Base-by-base conservation (phyloP, 345 rosid genomes). In the Salix viminalis region DNA sequence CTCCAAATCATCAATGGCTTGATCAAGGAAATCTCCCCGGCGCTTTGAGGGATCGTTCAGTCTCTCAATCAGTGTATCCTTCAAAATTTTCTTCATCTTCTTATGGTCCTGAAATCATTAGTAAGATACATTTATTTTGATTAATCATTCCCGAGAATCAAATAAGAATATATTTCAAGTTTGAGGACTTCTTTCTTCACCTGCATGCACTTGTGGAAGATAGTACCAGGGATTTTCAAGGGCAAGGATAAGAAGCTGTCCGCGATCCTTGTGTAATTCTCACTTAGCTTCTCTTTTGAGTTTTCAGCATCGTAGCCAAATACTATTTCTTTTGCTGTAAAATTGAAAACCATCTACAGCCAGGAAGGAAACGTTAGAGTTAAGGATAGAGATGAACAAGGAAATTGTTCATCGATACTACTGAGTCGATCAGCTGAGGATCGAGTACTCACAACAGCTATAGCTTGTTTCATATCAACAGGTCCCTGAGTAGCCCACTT, bases 121-220 rank as follows among this genome's bases (percentile, higher is more conserved):
- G 61, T 54, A 54, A 18, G 37, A 36, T 36, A 36, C 37, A 16
- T 54, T 3, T 56, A 7, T 58, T 0, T 58, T 58, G 16, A 68
- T 37, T 39, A 28, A 37, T 37, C 11, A 39, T 13, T n/a, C 26
- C 52, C 41, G 48, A 11, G 4, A 2, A 44, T 44, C 16, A 36
- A 65, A 28, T 12, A 15, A 65, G 16, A 44, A 44, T 2, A 44
- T 13, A 64, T 58, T 58, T 61, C 67, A 62, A 62, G 67, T 13
- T 12, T 1, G 15, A 62, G 32, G 26, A n/a, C n/a, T 36, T 10
- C 13, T 26, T 24, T 6, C 0, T 1, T 72, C 75, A 84, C 87
- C 84, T 84, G 76, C 46, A 86, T 69, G 76, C 89, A 84, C 46
- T 75, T 84, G 61, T 86, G 66, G 65, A 74, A 81, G 2, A 75